Evolutionary conservation across 2,329 filamentous ascomycete genomes (phyloP).

Genomic region (Exutisphaerella laricina): DNA sequence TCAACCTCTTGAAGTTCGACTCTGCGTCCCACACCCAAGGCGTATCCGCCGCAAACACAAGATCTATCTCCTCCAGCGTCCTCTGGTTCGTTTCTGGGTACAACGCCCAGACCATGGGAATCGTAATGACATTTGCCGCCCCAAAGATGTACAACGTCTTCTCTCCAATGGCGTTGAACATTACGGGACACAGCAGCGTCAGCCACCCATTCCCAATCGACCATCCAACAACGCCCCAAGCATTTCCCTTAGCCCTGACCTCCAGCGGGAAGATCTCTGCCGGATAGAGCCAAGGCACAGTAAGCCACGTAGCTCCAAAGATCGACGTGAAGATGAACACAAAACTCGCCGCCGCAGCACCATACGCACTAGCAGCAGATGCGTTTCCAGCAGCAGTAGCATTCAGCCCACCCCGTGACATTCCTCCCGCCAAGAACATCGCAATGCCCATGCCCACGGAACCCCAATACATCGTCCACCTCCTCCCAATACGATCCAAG

Average conservation of each 20-base stretch:
- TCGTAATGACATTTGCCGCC: constrained; percentile 58
- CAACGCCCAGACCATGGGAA: constrained; percentile 66
- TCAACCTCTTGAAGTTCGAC: constrained; percentile 56
- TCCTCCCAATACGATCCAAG: constrained; percentile 32
- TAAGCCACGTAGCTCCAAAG: constrained; percentile 61
- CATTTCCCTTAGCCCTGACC: constrained; percentile 67
- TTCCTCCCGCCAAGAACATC: constrained; percentile 32
- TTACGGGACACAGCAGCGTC: constrained; percentile 41
- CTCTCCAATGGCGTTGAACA: constrained; percentile 59
- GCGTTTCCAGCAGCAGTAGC: constrained; percentile 24
- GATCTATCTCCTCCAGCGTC: constrained; percentile 69
- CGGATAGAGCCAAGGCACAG: constrained; percentile 45
- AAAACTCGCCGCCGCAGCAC: constrained; percentile 58
- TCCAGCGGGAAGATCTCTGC: constrained; percentile 70
- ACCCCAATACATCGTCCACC: constrained; percentile 35
- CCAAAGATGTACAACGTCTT: constrained; percentile 72
- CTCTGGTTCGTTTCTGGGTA: constrained; percentile 69
- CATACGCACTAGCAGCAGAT: constrained; percentile 21
- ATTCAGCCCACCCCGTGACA: constrained; percentile 27
- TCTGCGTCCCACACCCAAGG: constrained; percentile 69
- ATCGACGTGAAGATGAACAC: constrained; percentile 64
- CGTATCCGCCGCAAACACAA: constrained; percentile 62
- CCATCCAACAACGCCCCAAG: constrained; percentile 72
- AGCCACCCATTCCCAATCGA: constrained; percentile 65
- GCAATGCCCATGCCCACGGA: constrained; percentile 32